These are phyloP conservation scores for Corynespora cassiicola DNA, from an alignment of 2,329 filamentous ascomycete species.

Conservation along the genomic window DNA sequence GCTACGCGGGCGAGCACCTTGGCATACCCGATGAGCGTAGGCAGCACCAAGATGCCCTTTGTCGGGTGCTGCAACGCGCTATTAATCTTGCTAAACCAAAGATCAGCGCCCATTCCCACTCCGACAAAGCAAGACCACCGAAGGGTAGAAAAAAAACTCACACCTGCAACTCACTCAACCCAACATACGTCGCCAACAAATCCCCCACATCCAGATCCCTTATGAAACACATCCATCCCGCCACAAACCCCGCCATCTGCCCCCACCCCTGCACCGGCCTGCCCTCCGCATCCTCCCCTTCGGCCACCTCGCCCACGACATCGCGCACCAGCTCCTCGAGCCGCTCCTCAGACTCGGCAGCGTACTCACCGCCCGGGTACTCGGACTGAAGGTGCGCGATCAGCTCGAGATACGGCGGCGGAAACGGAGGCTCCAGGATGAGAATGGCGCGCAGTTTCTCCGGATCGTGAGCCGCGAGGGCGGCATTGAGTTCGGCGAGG, in stretches of 20 bases:
- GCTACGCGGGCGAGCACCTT: constrained; percentile 82
- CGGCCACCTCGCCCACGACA: constrained; percentile 48
- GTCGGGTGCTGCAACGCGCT: constrained; percentile 81
- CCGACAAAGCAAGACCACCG: neutral
- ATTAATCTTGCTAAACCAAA: constrained; percentile 68
- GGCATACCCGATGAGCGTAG: constrained; percentile 82
- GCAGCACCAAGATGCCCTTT: constrained; percentile 81
- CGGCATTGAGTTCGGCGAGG: constrained; percentile 33
- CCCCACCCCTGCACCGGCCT: constrained; percentile 68
- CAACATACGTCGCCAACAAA: constrained; percentile 75
- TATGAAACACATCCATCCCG: constrained; percentile 81
- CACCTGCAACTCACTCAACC: constrained; percentile 77
- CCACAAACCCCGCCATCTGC: constrained; percentile 79
- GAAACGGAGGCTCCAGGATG: constrained; percentile 36
- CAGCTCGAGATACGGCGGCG: constrained; percentile 34
- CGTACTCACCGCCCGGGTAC: constrained; percentile 28
- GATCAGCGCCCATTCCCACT: constrained; percentile 8
- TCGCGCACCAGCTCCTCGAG: constrained; percentile 31
- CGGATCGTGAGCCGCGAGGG: constrained; percentile 29
- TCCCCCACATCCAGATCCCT: constrained; percentile 80
- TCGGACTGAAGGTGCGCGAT: constrained; percentile 30
- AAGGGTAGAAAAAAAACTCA: constrained; percentile 51
- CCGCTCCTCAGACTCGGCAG: constrained; percentile 21
- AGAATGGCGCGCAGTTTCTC: constrained; percentile 33
- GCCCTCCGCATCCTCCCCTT: constrained; percentile 67